These are phyloP conservation scores for Coemansia sp. DNA, from an alignment of 192 early-diverging fungal species.

Conservation along the genomic window DNA sequence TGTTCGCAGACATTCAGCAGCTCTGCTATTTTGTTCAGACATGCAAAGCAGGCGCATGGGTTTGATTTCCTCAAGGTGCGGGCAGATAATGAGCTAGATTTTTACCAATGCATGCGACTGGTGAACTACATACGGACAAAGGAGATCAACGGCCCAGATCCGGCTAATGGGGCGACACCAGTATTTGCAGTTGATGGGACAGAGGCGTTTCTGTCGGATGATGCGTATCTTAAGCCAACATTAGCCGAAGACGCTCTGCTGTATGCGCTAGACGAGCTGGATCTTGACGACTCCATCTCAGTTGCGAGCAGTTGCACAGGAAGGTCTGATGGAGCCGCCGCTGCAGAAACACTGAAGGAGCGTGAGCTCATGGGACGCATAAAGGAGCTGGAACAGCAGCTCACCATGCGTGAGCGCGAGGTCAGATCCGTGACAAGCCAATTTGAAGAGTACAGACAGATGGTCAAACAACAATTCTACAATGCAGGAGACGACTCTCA, in stretches of 20 bases:
- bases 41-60: slow-evolving; percentile 59
- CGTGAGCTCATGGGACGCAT: slow-evolving; percentile 59
- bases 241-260: slow-evolving; percentile 69
- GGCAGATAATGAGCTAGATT: slow-evolving; percentile 62
- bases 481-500: slow-evolving; percentile 50
- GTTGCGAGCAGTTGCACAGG: slow-evolving; percentile 16
- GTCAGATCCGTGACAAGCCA: slow-evolving; percentile 56
- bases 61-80: slow-evolving; percentile 68
- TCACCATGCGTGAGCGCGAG: slow-evolving; percentile 57
- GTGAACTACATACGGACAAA: slow-evolving; percentile 56
- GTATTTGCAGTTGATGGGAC: slow-evolving; percentile 53
- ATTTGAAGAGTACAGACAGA: slow-evolving; percentile 67
- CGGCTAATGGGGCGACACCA: slow-evolving; percentile 9
- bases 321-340: slow-evolving; percentile 9
- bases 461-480: slow-evolving; percentile 72
- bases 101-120: slow-evolving; percentile 73
- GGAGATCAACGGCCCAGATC: slow-evolving; percentile 29
- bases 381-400: slow-evolving; percentile 57
- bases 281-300: slow-evolving; percentile 56
- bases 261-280: slow-evolving; percentile 72
- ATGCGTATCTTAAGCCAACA: slow-evolving; percentile 64
- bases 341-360: slow-evolving; percentile 56
- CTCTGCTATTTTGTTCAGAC: slow-evolving; percentile 60
- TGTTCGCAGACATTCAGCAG: slow-evolving; percentile 59
- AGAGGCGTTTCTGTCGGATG: slow-evolving; percentile 64